These are phyloP conservation scores for Talaromyces rugulosus DNA, from an alignment of 2,329 filamentous ascomycete genomes.

Conservation along the genomic window DNA sequence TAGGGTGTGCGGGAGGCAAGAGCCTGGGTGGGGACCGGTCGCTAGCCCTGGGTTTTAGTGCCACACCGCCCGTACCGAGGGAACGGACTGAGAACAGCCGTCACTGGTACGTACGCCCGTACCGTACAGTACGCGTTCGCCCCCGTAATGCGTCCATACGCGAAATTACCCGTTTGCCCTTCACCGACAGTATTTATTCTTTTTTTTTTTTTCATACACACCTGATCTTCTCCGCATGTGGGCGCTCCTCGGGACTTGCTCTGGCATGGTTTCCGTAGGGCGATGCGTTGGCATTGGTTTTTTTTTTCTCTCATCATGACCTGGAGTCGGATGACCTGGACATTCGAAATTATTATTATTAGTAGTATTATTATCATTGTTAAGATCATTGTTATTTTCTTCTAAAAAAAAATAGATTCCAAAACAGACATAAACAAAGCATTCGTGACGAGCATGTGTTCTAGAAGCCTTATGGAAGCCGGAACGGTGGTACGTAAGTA, in stretches of 20 bases:
- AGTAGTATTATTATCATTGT: neutral
- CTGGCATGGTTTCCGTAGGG: neutral
- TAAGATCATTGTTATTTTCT: neutral
- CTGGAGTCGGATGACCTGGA: neutral
- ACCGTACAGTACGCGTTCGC: neutral
- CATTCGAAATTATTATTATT: neutral
- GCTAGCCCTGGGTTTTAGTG: neutral
- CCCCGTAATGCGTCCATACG: neutral
- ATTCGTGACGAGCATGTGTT: neutral
- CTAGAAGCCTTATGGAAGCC: neutral
- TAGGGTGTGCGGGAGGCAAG: neutral
- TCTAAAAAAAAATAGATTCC: neutral
- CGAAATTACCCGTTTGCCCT: neutral
- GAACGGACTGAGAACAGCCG: constrained; percentile 3
- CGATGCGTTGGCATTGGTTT: neutral
- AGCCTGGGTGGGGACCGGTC: neutral
- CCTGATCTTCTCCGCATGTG: neutral
- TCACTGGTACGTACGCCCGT: neutral
- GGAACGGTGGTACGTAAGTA: neutral
- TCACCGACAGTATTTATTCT: neutral
- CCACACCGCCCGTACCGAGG: constrained; percentile 12
- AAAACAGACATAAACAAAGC: too few species aligned
- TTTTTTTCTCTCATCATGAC: neutral
- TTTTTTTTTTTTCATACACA: neutral
- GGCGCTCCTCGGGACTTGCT: neutral